A percentile compares a stretch with the other conserved stretches of the same genome.
Conservation (phyloP, 352 stramenopile species). For the Globisporangium radiosum region DNA sequence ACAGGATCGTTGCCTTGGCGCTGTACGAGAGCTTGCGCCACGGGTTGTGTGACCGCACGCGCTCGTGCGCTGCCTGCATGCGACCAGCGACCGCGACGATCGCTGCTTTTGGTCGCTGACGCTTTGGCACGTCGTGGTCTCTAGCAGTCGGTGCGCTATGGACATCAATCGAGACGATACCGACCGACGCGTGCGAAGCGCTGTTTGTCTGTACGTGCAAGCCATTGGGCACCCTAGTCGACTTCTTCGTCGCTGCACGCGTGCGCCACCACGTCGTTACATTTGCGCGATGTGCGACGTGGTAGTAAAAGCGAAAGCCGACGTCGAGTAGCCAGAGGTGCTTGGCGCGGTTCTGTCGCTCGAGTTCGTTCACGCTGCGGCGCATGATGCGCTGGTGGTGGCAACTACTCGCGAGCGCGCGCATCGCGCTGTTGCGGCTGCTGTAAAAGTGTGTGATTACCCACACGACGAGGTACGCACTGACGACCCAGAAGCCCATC, state of each 20-base stretch:
- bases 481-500: constrained; percentile 56
- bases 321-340: constrained; percentile 71
- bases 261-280: constrained; percentile 14
- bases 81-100: constrained; percentile 8
- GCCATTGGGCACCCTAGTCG: too few species aligned
- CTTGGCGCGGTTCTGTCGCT: constrained; percentile 57
- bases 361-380: constrained; percentile 38
- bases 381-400: constrained; percentile 43
- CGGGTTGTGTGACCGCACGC: constrained; percentile 35
- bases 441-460: constrained; percentile 76
- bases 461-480: constrained; percentile 58
- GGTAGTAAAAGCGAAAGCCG: constrained; percentile 65
- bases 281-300: constrained; percentile 45
- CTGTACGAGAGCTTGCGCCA: constrained; percentile 47
- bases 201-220: constrained; percentile 4
- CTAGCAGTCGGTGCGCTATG: not conserved
- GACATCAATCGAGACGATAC: constrained; percentile 26
- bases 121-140: not conserved
- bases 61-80: constrained; percentile 31
- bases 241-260: not conserved
- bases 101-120: constrained; percentile 6
- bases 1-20: constrained; percentile 34
- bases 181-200: constrained; percentile 7
- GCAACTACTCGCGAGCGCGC: constrained; percentile 67
- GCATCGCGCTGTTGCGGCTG: constrained; percentile 73